Evolutionary conservation across 176 grass and related monocot genomes (phyloP).

Genomic region (Zea luxurians): DNA sequence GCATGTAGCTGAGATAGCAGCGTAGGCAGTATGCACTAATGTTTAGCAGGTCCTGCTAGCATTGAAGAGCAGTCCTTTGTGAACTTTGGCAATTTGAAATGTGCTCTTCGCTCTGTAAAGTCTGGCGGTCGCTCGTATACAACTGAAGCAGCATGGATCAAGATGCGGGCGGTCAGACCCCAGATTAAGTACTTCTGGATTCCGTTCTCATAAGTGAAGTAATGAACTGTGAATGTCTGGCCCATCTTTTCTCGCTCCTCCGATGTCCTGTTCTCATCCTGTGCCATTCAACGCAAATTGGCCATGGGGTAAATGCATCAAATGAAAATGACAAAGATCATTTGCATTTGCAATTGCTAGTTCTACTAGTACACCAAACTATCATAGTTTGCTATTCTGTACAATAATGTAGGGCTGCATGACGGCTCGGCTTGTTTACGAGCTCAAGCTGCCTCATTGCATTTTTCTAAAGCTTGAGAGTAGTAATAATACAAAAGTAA

Average conservation of each 20-base stretch:
- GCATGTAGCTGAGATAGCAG: not conserved
- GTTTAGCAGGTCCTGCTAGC: slow-evolving; percentile 19
- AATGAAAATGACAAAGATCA: not conserved
- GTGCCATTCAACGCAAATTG: slow-evolving; percentile 3
- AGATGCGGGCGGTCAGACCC: slow-evolving; percentile 65
- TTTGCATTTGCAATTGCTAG: not conserved
- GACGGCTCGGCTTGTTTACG: no score
- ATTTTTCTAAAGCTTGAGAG: no score
- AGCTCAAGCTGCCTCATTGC: no score
- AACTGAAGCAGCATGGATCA: slow-evolving; percentile 68
- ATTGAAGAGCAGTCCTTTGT: slow-evolving; percentile 44
- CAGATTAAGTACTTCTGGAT: slow-evolving; percentile 54
- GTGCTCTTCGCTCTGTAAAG: slow-evolving; percentile 53
- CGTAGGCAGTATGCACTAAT: slow-evolving; percentile 1
- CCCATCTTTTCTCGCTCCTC: slow-evolving; percentile 70
- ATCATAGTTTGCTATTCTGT: slow-evolving; percentile 8
- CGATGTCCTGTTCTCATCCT: slow-evolving; percentile 57
- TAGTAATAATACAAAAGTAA: no score
- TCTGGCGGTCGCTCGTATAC: slow-evolving; percentile 53
- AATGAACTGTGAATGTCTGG: slow-evolving; percentile 58
- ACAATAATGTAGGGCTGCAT: not conserved
- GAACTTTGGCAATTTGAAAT: slow-evolving; percentile 50
- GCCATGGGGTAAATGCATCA: not conserved
- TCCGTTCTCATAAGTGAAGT: slow-evolving; percentile 51
- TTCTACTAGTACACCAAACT: not conserved